Percentiles rank a stretch among this genome's conserved stretches.
These are phyloP conservation scores for Fraxinus cuspidata DNA, from an alignment of 257 asterid genomes.

Conservation along the genomic window DNA sequence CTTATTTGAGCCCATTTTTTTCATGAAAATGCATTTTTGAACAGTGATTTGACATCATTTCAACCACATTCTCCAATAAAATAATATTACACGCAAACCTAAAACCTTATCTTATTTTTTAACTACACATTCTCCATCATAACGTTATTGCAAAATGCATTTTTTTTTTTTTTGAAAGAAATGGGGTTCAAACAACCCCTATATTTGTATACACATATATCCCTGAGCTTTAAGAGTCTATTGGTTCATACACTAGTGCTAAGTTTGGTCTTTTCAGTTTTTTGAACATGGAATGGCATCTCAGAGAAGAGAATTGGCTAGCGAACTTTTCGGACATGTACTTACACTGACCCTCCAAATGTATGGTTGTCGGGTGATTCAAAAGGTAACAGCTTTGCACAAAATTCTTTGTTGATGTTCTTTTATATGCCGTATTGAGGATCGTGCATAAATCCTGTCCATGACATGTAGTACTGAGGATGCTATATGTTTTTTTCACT, in stretches of 20 bases:
- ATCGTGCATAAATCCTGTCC: background rate
- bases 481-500: background rate
- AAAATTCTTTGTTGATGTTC: background rate
- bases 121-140: too few species aligned
- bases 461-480: background rate
- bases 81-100: too few species aligned
- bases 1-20: too few species aligned
- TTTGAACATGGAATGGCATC: constrained; percentile 91
- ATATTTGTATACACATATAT: background rate
- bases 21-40: too few species aligned
- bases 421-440: background rate
- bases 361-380: constrained; percentile 98
- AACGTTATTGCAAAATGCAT: too few species aligned
- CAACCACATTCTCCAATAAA: too few species aligned
- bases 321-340: constrained; percentile 81
- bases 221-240: constrained; percentile 19
- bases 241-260: constrained; percentile 18
- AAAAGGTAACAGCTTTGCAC: constrained; percentile 58
- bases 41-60: too few species aligned
- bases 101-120: too few species aligned
- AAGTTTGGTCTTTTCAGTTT: constrained; percentile 49
- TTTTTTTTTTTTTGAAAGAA: too few species aligned
- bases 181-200: too few species aligned
- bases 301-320: constrained; percentile 84
- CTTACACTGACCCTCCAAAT: constrained; percentile 88